Percentiles rank a stretch among this genome's conserved stretches.
These are phyloP conservation scores for Dictyostelium brefeldianum DNA, from an alignment of 78 protist genomes.

Conservation along the genomic window DNA sequence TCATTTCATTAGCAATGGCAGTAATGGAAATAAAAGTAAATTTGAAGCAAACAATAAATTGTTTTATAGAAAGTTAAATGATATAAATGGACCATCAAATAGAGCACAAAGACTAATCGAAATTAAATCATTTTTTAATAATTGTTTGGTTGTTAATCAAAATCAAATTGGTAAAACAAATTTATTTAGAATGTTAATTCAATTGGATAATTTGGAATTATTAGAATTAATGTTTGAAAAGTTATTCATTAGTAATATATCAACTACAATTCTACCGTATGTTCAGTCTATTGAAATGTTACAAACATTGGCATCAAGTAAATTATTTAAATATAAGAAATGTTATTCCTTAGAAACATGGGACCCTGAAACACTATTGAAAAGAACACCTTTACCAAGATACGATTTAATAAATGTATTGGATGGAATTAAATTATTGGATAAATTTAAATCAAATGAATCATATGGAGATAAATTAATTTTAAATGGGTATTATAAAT, in stretches of 20 bases:
- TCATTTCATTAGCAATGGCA: not conserved
- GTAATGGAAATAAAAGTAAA: not conserved
- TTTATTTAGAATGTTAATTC: not conserved
- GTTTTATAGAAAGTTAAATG: not conserved
- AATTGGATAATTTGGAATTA: not conserved
- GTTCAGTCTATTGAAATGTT: no score
- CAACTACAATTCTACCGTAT: not conserved
- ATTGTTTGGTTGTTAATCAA: not conserved
- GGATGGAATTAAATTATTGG: not conserved
- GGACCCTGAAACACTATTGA: not conserved
- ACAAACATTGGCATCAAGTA: no score
- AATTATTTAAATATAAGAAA: no score
- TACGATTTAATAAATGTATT: not conserved
- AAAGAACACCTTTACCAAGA: not conserved
- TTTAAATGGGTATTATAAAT: not conserved
- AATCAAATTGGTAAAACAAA: not conserved
- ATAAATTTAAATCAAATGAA: not conserved
- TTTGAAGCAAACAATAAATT: no score
- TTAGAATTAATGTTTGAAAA: not conserved
- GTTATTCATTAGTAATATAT: not conserved
- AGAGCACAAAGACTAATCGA: no score
- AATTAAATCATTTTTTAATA: not conserved
- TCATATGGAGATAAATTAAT: not conserved
- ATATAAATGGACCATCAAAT: no score
- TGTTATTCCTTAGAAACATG: not conserved